These are phyloP conservation scores for Neofusicoccum cordaticola DNA, from an alignment of 2,329 filamentous ascomycete genomes.

Conservation along the genomic window DNA sequence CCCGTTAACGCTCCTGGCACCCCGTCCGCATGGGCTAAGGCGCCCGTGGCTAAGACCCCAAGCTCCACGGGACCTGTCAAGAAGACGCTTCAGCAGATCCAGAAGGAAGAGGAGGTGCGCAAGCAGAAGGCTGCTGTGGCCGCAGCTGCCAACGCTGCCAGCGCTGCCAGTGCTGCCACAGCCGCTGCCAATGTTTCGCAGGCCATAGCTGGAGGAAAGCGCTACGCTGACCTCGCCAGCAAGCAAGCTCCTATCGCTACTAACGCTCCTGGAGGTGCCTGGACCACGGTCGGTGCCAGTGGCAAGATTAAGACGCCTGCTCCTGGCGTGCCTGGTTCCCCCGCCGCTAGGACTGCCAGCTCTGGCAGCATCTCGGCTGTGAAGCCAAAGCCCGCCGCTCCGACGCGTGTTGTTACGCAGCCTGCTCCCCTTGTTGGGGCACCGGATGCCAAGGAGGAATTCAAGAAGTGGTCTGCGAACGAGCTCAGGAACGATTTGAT, in stretches of 20 bases:
- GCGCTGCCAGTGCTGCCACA: constrained; percentile 43
- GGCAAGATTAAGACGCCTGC: constrained; percentile 82
- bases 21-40: constrained; percentile 63
- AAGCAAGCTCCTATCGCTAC: constrained; percentile 58
- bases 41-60: constrained; percentile 46
- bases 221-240: constrained; percentile 90
- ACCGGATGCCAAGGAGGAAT: constrained; percentile 78
- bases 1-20: constrained; percentile 60
- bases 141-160: constrained; percentile 43
- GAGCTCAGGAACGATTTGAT: constrained; percentile 74
- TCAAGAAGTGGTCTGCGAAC: constrained; percentile 85
- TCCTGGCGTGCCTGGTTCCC: constrained; percentile 49
- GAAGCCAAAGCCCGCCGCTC: constrained; percentile 56
- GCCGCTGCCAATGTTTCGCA: not conserved
- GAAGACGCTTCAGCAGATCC: constrained; percentile 93
- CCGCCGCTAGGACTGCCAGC: constrained; percentile 48
- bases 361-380: constrained; percentile 39
- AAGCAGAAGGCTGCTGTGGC: constrained; percentile 70
- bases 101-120: constrained; percentile 88
- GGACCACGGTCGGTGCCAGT: constrained; percentile 92
- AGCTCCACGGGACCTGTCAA: constrained; percentile 52
- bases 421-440: constrained; percentile 47
- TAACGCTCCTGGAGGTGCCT: constrained; percentile 57
- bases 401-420: constrained; percentile 39
- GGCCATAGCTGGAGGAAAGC: constrained; percentile 61